Evolutionary conservation across 148 eudicot species (phyloP).

Genomic region (Persicaria maculosa): DNA sequence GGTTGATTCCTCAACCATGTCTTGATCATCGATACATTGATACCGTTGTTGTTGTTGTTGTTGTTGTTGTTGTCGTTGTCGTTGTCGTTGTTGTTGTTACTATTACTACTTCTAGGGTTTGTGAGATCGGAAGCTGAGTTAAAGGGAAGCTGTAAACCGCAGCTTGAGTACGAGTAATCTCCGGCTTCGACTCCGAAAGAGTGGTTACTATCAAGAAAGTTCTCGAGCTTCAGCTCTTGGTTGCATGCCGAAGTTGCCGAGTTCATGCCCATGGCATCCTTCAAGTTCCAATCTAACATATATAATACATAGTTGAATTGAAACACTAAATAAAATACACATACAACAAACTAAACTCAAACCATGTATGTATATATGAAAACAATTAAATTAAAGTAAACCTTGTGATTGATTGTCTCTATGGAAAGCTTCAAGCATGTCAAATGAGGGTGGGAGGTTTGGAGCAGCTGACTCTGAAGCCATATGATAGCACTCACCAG

Average conservation of each 20-base stretch:
- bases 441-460: slow-evolving; percentile 5
- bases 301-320: neutral
- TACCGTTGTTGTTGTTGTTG: slow-evolving; percentile 23
- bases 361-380: neutral
- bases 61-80: neutral
- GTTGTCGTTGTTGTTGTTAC: neutral
- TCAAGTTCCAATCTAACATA: slow-evolving; percentile 9
- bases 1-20: slow-evolving; percentile 59
- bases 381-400: neutral
- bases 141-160: neutral
- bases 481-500: neutral
- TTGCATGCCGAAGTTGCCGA: neutral
- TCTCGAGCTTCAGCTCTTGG: slow-evolving; percentile 13
- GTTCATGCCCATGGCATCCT: slow-evolving; percentile 12
- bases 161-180: slow-evolving; percentile 9
- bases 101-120: neutral
- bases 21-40: slow-evolving; percentile 54
- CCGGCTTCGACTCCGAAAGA: slow-evolving; percentile 4
- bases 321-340: neutral
- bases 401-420: slow-evolving; percentile 14
- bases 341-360: too few species aligned
- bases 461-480: slow-evolving; percentile 6
- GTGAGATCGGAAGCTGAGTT: slow-evolving; percentile 5
- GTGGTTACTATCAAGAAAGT: slow-evolving; percentile 6
- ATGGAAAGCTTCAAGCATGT: slow-evolving; percentile 11